Conservation (phyloP, 2,329 filamentous ascomycete genomes). For the Cladophialophora immunda region DNA sequence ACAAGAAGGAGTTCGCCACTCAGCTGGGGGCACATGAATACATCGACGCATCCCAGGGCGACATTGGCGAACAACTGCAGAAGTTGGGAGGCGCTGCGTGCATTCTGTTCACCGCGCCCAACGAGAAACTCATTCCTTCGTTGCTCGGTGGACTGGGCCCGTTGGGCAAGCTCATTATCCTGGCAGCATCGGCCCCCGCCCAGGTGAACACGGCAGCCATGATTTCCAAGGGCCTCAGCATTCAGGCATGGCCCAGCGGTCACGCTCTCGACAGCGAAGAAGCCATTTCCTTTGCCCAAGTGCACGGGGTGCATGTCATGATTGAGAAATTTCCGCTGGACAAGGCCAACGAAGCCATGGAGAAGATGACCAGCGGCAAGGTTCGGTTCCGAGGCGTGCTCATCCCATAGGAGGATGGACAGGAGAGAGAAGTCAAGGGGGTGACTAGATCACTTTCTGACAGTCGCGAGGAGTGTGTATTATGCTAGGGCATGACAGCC, state of each 20-base stretch:
- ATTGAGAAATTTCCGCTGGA: constrained; percentile 63
- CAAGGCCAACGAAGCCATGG: constrained; percentile 59
- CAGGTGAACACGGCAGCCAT: constrained; percentile 46
- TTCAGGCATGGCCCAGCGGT: constrained; percentile 63
- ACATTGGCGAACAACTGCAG: constrained; percentile 47
- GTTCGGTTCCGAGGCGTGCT: constrained; percentile 62
- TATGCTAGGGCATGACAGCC: background rate
- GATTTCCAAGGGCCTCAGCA: constrained; percentile 57
- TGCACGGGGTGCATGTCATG: constrained; percentile 61
- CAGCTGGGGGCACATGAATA: constrained; percentile 66
- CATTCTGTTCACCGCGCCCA: constrained; percentile 52
- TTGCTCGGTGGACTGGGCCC: constrained; percentile 48
- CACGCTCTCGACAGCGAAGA: constrained; percentile 63
- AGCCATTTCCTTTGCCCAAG: constrained; percentile 59
- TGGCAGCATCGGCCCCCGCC: constrained; percentile 44
- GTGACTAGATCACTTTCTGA: background rate
- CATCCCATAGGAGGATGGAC: constrained; percentile 43
- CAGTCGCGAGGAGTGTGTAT: background rate
- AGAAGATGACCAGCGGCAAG: constrained; percentile 60
- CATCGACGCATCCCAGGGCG: constrained; percentile 50
- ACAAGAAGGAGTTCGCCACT: constrained; percentile 63
- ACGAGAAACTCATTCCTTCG: constrained; percentile 45
- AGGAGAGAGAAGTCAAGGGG: background rate
- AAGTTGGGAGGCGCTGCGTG: constrained; percentile 46
- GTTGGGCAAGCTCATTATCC: constrained; percentile 48